These are phyloP conservation scores for Leptodermis oblonga DNA, from an alignment of 257 asterid genomes.

Conservation along the genomic window DNA sequence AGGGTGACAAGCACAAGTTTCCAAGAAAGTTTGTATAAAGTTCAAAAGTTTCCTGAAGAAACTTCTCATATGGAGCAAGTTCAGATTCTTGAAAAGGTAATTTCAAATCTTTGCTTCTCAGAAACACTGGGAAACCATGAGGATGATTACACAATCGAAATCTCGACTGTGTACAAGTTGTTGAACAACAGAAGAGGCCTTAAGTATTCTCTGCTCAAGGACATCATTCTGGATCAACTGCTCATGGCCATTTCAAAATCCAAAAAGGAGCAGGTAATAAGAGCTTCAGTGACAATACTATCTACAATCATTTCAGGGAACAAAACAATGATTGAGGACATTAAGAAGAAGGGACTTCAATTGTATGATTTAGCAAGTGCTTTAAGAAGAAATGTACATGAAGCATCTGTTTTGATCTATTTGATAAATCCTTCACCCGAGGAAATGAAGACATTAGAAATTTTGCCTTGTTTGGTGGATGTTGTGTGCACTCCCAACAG, in stretches of 20 bases:
- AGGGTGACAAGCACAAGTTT: conserved; percentile 36
- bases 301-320: conserved; percentile 61
- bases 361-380: conserved; percentile 74
- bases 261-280: conserved; percentile 57
- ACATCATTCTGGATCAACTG: conserved; percentile 72
- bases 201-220: conserved; percentile 70
- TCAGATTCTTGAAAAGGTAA: conserved; percentile 56
- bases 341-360: conserved; percentile 70
- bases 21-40: conserved; percentile 27
- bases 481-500: conserved; percentile 63
- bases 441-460: conserved; percentile 70
- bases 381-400: conserved; percentile 69
- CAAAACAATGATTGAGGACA: conserved; percentile 53
- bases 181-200: conserved; percentile 56
- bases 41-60: conserved; percentile 34
- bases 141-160: conserved; percentile 57
- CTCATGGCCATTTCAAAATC: conserved; percentile 69
- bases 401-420: conserved; percentile 73
- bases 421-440: conserved; percentile 72
- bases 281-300: conserved; percentile 66
- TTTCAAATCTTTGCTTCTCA: conserved; percentile 68
- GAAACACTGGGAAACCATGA: conserved; percentile 43
- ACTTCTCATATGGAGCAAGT: conserved; percentile 40
- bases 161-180: conserved; percentile 57
- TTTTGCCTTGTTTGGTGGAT: conserved; percentile 74